phyloP scores from a whole-genome alignment of 2,329 filamentous ascomycete species.

The Neonectria hederae region DNA sequence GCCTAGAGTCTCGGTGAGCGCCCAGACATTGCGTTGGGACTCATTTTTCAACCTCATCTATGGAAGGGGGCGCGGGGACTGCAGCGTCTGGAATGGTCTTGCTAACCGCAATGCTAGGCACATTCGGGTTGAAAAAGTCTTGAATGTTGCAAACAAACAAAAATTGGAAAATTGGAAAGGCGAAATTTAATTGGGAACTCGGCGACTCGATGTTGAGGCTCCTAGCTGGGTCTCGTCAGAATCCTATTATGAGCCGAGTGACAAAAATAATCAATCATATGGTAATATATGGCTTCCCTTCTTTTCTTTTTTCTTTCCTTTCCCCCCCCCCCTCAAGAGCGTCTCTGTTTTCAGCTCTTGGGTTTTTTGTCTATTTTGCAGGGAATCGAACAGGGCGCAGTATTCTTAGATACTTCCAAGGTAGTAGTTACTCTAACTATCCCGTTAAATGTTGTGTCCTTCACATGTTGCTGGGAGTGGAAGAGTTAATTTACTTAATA shows the following conservation, averaged over 20 bases:
- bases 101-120: too few species aligned
- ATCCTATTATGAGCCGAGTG: background rate
- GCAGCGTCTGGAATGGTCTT: background rate
- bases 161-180: too few species aligned
- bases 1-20: too few species aligned
- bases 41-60: too few species aligned
- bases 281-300: background rate
- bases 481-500: background rate
- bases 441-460: background rate
- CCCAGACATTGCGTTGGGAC: too few species aligned
- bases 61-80: too few species aligned
- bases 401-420: background rate
- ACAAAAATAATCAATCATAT: constrained; percentile 5
- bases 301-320: background rate
- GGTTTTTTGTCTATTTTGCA: background rate
- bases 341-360: background rate
- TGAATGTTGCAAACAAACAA: background rate
- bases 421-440: background rate
- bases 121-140: background rate
- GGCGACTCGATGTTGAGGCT: too few species aligned
- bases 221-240: too few species aligned
- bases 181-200: too few species aligned
- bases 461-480: background rate
- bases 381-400: background rate
- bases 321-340: background rate